Evolutionary conservation across 805 yeast species (phyloP).

Genomic region (Tetrapisispora pingtungensis): DNA sequence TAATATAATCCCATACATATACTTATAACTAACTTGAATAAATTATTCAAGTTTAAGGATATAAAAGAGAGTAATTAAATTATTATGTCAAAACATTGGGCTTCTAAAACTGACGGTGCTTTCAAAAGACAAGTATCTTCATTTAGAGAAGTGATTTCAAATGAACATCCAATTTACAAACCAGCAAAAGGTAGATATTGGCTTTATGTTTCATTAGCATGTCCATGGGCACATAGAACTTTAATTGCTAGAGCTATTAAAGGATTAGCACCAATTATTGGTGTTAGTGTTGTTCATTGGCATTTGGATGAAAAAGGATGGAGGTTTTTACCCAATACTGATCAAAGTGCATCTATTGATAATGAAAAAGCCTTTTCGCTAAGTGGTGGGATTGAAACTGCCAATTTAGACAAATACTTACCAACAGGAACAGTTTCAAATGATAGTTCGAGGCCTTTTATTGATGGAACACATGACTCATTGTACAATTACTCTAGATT

Average conservation of each 20-base stretch:
- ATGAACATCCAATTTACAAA: constrained; percentile 46
- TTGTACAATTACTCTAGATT: constrained; percentile 50
- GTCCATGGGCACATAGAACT: constrained; percentile 94
- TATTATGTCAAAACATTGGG: constrained; percentile 23
- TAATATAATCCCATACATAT: too few relatives aligned
- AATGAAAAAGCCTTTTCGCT: constrained; percentile 8
- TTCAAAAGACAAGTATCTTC: constrained; percentile 42
- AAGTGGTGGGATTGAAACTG: constrained; percentile 16
- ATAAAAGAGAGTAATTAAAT: background rate
- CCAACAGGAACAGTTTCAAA: constrained; percentile 11
- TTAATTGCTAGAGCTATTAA: constrained; percentile 63
- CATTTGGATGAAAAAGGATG: constrained; percentile 81
- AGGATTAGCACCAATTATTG: constrained; percentile 53
- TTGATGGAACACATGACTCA: constrained; percentile 45
- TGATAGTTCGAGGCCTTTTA: constrained; percentile 15
- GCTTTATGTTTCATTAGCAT: constrained; percentile 75
- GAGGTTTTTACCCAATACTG: constrained; percentile 43
- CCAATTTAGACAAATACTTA: constrained; percentile 5
- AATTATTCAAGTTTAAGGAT: too few relatives aligned
- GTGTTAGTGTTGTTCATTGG: constrained; percentile 82
- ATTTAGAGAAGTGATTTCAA: constrained; percentile 59
- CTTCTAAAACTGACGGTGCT: constrained; percentile 38
- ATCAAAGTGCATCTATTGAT: constrained; percentile 6
- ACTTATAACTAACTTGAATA: too few relatives aligned
- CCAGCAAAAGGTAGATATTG: constrained; percentile 81